phyloP scores from a whole-genome alignment of 805 yeast species.

The Schwanniomyces yamadae region DNA sequence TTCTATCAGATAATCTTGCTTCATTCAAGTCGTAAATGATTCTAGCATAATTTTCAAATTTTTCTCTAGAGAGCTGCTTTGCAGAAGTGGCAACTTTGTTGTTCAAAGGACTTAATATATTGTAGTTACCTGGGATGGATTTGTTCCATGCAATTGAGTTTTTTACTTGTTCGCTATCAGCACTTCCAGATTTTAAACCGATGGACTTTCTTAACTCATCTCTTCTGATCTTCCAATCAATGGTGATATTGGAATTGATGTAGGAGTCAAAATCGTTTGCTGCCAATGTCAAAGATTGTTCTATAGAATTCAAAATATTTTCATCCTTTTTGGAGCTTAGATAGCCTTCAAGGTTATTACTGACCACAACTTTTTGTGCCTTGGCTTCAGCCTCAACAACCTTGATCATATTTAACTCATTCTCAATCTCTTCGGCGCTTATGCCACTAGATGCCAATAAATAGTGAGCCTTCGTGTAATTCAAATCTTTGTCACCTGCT shows the following conservation, averaged over 20 bases:
- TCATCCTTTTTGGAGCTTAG: constrained; percentile 75
- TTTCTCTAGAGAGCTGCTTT: constrained; percentile 44
- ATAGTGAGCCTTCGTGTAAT: constrained; percentile 77
- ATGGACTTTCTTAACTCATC: constrained; percentile 70
- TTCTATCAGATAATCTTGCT: constrained; percentile 51
- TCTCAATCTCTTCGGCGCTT: constrained; percentile 78
- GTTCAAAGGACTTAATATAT: constrained; percentile 32
- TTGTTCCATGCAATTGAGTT: constrained; percentile 36
- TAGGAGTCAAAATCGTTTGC: constrained; percentile 80
- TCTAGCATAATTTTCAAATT: constrained; percentile 73
- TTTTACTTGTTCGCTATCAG: constrained; percentile 11
- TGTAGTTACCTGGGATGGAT: constrained; percentile 30
- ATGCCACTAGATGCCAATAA: constrained; percentile 86
- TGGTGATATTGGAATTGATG: constrained; percentile 66
- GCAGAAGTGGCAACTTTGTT: constrained; percentile 16
- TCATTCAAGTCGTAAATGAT: constrained; percentile 71
- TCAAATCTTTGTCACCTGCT: constrained; percentile 29
- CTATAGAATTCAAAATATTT: constrained; percentile 77
- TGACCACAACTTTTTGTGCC: background rate
- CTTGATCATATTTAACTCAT: constrained; percentile 43
- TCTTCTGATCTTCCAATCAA: constrained; percentile 84
- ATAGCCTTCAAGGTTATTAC: constrained; percentile 54
- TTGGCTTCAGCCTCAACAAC: constrained; percentile 7
- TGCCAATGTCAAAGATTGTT: constrained; percentile 69
- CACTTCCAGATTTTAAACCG: constrained; percentile 41